A percentile compares a stretch with the other conserved stretches of the same genome.
Conservation (phyloP, 495 filamentous ascomycete species). For the Letharia columbiana region DNA sequence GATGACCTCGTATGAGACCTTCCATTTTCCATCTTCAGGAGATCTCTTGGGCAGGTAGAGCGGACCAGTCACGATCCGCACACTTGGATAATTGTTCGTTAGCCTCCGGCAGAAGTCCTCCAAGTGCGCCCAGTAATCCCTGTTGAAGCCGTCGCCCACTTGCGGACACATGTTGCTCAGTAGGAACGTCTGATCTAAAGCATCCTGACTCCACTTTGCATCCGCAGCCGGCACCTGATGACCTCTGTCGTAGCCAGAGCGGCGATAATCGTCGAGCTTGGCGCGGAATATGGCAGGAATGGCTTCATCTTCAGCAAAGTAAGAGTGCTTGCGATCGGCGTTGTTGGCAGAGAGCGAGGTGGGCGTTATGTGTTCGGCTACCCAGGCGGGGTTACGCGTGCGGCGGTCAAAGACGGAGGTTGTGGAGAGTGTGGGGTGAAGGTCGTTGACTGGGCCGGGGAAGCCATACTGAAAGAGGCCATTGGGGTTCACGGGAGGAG, state of each 20-base stretch:
- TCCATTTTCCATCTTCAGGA: constrained; percentile 78
- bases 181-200: constrained; percentile 89
- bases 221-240: constrained; percentile 92
- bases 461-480: constrained; percentile 96
- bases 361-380: constrained; percentile 96
- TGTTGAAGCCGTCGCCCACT: constrained; percentile 94
- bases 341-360: constrained; percentile 62
- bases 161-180: constrained; percentile 97
- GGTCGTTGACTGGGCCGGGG: constrained; percentile 80
- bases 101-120: constrained; percentile 91
- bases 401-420: constrained; percentile 86
- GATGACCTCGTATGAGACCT: constrained; percentile 94
- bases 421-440: constrained; percentile 62
- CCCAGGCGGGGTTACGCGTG: constrained; percentile 88
- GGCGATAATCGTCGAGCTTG: constrained; percentile 84
- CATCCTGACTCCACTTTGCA: constrained; percentile 86
- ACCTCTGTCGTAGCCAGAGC: constrained; percentile 69
- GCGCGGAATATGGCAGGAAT: constrained; percentile 85
- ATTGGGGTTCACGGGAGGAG: constrained; percentile 65
- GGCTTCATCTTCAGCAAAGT: constrained; percentile 69
- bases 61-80: constrained; percentile 88
- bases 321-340: constrained; percentile 75
- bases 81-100: constrained; percentile 70
- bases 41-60: constrained; percentile 81
- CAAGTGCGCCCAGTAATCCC: constrained; percentile 98